Evolutionary conservation across 306 rosid species (phyloP), one percentile per base, ranked within the genome.

Genomic region (Albizia julibrissin): DNA sequence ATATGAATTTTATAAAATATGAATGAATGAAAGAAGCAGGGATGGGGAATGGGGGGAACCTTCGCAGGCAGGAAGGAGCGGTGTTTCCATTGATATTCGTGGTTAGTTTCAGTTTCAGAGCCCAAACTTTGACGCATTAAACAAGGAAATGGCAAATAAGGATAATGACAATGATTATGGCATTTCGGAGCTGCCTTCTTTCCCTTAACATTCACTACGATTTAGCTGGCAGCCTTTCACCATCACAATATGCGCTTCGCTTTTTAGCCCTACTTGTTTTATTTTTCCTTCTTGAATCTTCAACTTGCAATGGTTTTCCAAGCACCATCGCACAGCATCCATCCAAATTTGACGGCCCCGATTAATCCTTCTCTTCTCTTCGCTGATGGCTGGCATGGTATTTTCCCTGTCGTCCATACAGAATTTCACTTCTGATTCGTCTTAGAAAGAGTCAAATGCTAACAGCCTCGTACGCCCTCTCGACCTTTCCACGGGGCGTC

Each of bases 281-380:
- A 37, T 43, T 39, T 68, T 44, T 34, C 15, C 62, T 64, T 77
- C 74, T 76, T 77, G 67, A 59, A 75, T 82, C 90, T 72, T 76
- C 83, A 79, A 62, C 70, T 73, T 80, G 84, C 78, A 5, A 19
- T 34, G 13, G 13, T 64, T n/a, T 49, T 12, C 39, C 6, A 79
- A 42, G 43, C 49, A 4, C 27, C 64, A 52, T 71, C 79, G 39
- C 79, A 59, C 34, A 12, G 58, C 49, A 70, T 40, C 27, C 29
- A 74, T 5, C 74, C 46, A 18, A 37, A 84, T 78, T 83, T 1
- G 8, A 84, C 89, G 89, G 87, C 54, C 21, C 66, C 72, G 19
- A 80, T 66, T 43, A 19, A 68, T 18, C 16, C 6, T 9, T 68
- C 72, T 10, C 26, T 21, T 21, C 72, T 19, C 29, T 8, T 37